A percentile compares a stretch with the other conserved stretches of the same genome.
Evolutionary conservation across 108 stramenopile species (phyloP).

Genomic region (Conticribra guillardii): DNA sequence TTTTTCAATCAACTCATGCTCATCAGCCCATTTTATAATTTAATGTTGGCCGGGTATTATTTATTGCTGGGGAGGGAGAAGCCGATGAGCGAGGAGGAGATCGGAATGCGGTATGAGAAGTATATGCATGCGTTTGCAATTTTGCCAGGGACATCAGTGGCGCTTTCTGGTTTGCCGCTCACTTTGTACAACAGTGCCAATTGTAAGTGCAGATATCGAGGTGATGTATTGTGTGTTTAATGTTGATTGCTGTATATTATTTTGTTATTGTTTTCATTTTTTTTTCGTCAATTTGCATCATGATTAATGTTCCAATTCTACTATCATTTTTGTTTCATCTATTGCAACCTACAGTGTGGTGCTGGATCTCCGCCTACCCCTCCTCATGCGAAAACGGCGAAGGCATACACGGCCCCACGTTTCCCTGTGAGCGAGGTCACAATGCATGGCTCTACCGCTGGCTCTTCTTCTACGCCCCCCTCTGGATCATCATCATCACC

Average conservation of each 20-base stretch:
- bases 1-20: slow-evolving; percentile 61
- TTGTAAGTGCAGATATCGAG: neutral
- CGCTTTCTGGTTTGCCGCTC: slow-evolving; percentile 28
- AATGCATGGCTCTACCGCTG: slow-evolving; percentile 48
- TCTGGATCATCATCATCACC: slow-evolving; percentile 24
- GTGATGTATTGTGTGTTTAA: too few relatives aligned
- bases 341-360: slow-evolving; percentile 46
- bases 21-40: slow-evolving; percentile 53
- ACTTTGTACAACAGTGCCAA: slow-evolving; percentile 49
- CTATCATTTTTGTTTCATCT: neutral
- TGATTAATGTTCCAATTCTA: neutral
- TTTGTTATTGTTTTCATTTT: neutral
- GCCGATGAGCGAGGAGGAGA: slow-evolving; percentile 22
- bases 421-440: slow-evolving; percentile 49
- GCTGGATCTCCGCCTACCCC: slow-evolving; percentile 63
- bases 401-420: slow-evolving; percentile 4
- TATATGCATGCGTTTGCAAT: slow-evolving; percentile 42
- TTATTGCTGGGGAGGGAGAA: slow-evolving; percentile 52
- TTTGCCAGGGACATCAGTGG: neutral
- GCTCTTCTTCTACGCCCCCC: slow-evolving; percentile 33
- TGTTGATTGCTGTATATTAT: too few relatives aligned
- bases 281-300: neutral
- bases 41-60: slow-evolving; percentile 54
- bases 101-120: slow-evolving; percentile 35
- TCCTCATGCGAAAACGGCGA: slow-evolving; percentile 18